A percentile compares a stretch with the other conserved stretches of the same genome.
These are phyloP conservation scores for Neonectria faginata DNA, from an alignment of 2,329 filamentous ascomycete species.

Conservation along the genomic window DNA sequence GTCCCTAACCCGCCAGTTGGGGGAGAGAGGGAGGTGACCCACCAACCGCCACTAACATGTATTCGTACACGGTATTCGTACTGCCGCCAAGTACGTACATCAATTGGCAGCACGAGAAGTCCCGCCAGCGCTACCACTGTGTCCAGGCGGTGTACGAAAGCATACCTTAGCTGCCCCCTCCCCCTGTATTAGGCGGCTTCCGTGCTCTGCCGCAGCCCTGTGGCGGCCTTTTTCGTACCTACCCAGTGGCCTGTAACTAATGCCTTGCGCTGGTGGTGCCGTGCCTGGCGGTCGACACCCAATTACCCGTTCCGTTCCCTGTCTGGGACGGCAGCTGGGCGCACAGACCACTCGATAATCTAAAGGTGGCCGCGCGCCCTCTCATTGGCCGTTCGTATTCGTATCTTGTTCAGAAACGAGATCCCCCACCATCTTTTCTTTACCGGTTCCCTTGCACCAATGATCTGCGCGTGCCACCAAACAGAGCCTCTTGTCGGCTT, in stretches of 20 bases:
- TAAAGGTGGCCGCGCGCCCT: background rate
- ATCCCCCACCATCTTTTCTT: slow-evolving; percentile 20
- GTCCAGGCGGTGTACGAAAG: slow-evolving; percentile 16
- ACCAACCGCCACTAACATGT: background rate
- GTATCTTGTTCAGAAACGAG: slow-evolving; percentile 20
- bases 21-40: background rate
- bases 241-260: no score
- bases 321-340: slow-evolving; percentile 21
- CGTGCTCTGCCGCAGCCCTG: slow-evolving; percentile 19
- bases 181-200: slow-evolving; percentile 9
- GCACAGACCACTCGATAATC: slow-evolving; percentile 12
- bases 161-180: background rate
- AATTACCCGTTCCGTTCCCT: slow-evolving; percentile 24
- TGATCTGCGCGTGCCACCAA: background rate
- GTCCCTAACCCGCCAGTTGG: slow-evolving; percentile 10
- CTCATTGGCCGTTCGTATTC: slow-evolving; percentile 27
- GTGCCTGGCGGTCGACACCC: slow-evolving; percentile 19
- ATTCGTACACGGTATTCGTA: slow-evolving; percentile 1
- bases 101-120: background rate
- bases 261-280: background rate
- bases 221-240: background rate
- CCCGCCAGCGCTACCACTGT: background rate
- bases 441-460: slow-evolving; percentile 1
- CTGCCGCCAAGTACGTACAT: background rate
- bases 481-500: slow-evolving; percentile 11